Conservation (phyloP, 345 rosid species). For the Linum trigynum region DNA sequence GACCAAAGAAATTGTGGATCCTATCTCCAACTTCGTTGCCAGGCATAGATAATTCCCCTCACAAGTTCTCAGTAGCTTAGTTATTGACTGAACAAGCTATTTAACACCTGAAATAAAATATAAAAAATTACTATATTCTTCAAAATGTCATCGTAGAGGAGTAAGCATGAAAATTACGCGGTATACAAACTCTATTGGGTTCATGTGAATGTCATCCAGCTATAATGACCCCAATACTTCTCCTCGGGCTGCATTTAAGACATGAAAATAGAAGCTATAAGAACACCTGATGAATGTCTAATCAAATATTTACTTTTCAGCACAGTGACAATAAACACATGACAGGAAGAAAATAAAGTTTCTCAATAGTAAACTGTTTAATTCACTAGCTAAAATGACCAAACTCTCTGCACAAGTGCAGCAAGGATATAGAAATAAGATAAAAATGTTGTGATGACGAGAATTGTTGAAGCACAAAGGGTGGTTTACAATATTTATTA, state of each 20-base stretch:
- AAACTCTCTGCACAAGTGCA: not conserved
- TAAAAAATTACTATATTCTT: constrained; percentile 6
- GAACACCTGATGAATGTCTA: not conserved
- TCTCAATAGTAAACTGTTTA: not conserved
- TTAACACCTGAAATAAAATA: constrained; percentile 18
- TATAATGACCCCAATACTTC: constrained; percentile 13
- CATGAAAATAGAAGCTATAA: not conserved
- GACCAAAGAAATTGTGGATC: constrained; percentile 80
- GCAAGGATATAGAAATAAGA: not conserved
- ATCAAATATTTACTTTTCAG: too few relatives aligned
- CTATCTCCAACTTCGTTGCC: constrained; percentile 93
- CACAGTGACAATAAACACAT: not conserved
- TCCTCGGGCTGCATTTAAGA: constrained; percentile 13
- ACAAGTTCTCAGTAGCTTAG: constrained; percentile 25
- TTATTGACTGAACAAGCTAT: constrained; percentile 17
- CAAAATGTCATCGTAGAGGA: constrained; percentile 8
- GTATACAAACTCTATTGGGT: constrained; percentile 18
- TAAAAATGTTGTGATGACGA: not conserved
- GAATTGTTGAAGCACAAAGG: not conserved
- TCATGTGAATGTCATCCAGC: constrained; percentile 27
- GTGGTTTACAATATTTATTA: not conserved
- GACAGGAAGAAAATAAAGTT: not conserved
- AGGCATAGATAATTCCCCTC: constrained; percentile 66
- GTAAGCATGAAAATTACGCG: not conserved
- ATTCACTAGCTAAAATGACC: not conserved